Percentiles rank a stretch among this genome's conserved stretches.
phyloP scores from a whole-genome alignment of 352 stramenopile species.

The Pythium angustatum region DNA sequence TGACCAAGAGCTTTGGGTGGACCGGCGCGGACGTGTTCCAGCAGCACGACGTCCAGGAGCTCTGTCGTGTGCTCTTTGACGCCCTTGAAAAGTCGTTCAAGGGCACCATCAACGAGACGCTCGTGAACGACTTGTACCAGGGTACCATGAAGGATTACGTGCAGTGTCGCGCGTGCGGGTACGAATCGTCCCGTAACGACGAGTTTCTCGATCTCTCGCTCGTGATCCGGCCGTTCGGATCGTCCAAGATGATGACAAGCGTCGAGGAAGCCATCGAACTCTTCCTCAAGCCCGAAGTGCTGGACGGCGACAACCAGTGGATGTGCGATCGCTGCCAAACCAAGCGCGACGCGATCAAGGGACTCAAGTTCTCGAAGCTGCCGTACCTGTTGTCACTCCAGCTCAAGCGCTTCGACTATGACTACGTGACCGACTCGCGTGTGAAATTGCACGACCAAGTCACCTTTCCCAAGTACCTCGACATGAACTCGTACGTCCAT shows the following conservation, averaged over 20 bases:
- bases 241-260: slow-evolving; percentile 81
- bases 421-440: slow-evolving; percentile 87
- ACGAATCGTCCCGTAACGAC: slow-evolving; percentile 85
- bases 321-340: slow-evolving; percentile 79
- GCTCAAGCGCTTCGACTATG: slow-evolving; percentile 92
- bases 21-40: slow-evolving; percentile 87
- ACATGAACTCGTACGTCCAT: slow-evolving; percentile 88
- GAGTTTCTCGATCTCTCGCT: slow-evolving; percentile 90
- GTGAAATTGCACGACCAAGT: slow-evolving; percentile 88
- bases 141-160: slow-evolving; percentile 90
- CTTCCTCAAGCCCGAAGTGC: slow-evolving; percentile 82
- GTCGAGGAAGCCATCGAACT: slow-evolving; percentile 88
- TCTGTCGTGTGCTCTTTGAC: slow-evolving; percentile 91
- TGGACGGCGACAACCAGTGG: slow-evolving; percentile 91
- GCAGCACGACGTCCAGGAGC: slow-evolving; percentile 92
- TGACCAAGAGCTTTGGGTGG: slow-evolving; percentile 93
- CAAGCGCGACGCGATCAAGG: slow-evolving; percentile 91
- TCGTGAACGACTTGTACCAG: slow-evolving; percentile 89
- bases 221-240: slow-evolving; percentile 87
- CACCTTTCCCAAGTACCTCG: slow-evolving; percentile 89
- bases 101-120: slow-evolving; percentile 79
- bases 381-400: slow-evolving; percentile 90
- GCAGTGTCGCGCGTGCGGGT: slow-evolving; percentile 79
- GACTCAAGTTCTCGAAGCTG: slow-evolving; percentile 87
- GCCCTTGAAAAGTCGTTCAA: slow-evolving; percentile 89